Evolutionary conservation across 768 basidiomycete species (phyloP).

Genomic region (Sarcodon aspratus): DNA sequence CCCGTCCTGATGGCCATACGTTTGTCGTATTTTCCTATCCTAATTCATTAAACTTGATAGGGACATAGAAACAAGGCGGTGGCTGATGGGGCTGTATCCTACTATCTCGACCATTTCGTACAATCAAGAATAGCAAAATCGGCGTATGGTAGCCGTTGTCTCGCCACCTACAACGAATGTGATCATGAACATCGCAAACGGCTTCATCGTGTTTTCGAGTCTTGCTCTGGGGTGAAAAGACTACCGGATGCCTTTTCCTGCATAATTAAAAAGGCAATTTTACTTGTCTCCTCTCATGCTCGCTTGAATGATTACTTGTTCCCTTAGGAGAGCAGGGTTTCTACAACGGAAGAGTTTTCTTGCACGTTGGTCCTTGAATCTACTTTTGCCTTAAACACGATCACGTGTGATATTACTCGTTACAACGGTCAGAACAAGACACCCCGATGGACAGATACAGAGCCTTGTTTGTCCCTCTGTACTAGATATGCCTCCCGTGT

Average conservation of each 20-base stretch:
- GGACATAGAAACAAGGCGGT: conserved; percentile 34
- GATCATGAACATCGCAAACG: conserved; percentile 26
- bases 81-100: conserved; percentile 36
- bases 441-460: conserved; percentile 23
- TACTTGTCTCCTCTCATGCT: background rate
- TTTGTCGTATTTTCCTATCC: background rate
- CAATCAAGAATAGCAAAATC: conserved; percentile 33
- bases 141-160: conserved; percentile 35
- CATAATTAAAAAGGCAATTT: background rate
- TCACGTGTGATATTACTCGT: conserved; percentile 15
- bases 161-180: conserved; percentile 19
- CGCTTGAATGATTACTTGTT: too few species aligned
- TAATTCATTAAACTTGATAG: background rate
- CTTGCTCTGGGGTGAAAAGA: background rate
- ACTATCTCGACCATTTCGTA: conserved; percentile 35
- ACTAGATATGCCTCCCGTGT: background rate
- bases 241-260: background rate
- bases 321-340: background rate
- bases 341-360: background rate
- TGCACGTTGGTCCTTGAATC: background rate
- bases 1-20: background rate
- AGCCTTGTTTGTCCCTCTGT: conserved; percentile 15
- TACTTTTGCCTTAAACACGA: conserved; percentile 5
- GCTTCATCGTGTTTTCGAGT: conserved; percentile 16
- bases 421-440: conserved; percentile 18